phyloP scores from a whole-genome alignment of 2,329 filamentous ascomycete genomes.

The Pseudonectria foliicola region DNA sequence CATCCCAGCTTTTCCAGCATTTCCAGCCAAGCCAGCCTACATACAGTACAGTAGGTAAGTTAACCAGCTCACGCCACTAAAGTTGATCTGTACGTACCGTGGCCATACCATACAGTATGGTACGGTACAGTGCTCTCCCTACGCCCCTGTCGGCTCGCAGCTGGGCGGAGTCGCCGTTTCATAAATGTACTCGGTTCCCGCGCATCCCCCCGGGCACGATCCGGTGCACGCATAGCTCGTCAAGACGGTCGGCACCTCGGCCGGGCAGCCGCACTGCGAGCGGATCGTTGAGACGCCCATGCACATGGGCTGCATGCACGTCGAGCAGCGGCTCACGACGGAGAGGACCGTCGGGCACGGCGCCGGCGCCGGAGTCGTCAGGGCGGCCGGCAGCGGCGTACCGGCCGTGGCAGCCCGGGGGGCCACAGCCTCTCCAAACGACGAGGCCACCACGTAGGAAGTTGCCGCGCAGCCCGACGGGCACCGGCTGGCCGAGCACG shows the following conservation, averaged over 20 bases:
- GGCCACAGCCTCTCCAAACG: slow-evolving; percentile 3
- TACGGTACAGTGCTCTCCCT: too few species aligned
- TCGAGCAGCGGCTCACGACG: slow-evolving; percentile 25
- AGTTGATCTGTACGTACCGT: too few species aligned
- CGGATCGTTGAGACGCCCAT: slow-evolving; percentile 23
- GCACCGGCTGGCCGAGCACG: slow-evolving; percentile 15
- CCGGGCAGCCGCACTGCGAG: slow-evolving; percentile 27
- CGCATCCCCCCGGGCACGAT: slow-evolving; percentile 19
- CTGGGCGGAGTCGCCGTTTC: slow-evolving; percentile 13
- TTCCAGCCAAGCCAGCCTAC: too few species aligned
- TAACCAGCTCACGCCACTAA: too few species aligned
- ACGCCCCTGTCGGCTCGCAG: slow-evolving; percentile 6
- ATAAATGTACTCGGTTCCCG: slow-evolving; percentile 21
- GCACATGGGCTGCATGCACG: slow-evolving; percentile 26
- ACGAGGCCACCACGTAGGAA: slow-evolving; percentile 15
- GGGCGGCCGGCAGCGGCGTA: background rate
- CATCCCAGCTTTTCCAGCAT: too few species aligned
- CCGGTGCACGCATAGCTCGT: slow-evolving; percentile 21
- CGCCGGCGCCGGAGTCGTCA: slow-evolving; percentile 5
- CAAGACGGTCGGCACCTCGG: slow-evolving; percentile 21
- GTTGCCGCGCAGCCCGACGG: slow-evolving; percentile 18
- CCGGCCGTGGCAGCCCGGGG: too few species aligned
- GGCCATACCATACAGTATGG: too few species aligned
- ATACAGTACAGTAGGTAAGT: too few species aligned
- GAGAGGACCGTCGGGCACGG: slow-evolving; percentile 29